A percentile compares a stretch with the other conserved stretches of the same genome.
phyloP scores from a whole-genome alignment of 73 alveolate species.

The Paramecium caudatum region DNA sequence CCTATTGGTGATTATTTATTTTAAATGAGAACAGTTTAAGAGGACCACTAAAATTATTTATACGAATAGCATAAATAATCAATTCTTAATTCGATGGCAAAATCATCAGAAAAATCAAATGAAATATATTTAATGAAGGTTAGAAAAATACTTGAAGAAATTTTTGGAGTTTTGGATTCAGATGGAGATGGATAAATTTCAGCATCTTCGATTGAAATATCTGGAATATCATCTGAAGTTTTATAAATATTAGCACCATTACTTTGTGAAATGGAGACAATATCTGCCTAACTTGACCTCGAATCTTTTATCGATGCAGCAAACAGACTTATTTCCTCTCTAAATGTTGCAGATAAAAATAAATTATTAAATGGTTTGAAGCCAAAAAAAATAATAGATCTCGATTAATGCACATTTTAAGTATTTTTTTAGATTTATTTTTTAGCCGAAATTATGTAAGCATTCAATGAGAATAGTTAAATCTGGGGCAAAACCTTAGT shows the following conservation, averaged over 20 bases:
- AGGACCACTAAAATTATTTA: not conserved
- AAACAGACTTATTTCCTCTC: constrained; percentile 6
- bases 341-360: constrained; percentile 11
- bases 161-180: constrained; percentile 73
- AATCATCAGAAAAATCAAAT: constrained; percentile 71
- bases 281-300: constrained; percentile 46
- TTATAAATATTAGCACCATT: constrained; percentile 76
- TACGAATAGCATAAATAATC: not conserved
- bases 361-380: constrained; percentile 34
- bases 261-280: constrained; percentile 79
- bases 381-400: constrained; percentile 45
- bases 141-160: constrained; percentile 55
- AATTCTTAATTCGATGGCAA: not conserved
- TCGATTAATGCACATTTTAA: constrained; percentile 57
- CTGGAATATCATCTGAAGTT: constrained; percentile 72
- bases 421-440: not conserved
- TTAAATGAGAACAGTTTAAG: constrained; percentile 36
- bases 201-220: constrained; percentile 77
- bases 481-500: not conserved
- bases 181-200: constrained; percentile 82
- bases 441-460: constrained; percentile 16
- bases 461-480: constrained; percentile 34
- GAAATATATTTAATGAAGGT: constrained; percentile 66
- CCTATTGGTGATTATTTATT: constrained; percentile 37
- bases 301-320: constrained; percentile 61